Evolutionary conservation across 768 basidiomycete species (phyloP), one percentile per base, ranked within the genome.

Genomic region (Suillus weaverae): DNA sequence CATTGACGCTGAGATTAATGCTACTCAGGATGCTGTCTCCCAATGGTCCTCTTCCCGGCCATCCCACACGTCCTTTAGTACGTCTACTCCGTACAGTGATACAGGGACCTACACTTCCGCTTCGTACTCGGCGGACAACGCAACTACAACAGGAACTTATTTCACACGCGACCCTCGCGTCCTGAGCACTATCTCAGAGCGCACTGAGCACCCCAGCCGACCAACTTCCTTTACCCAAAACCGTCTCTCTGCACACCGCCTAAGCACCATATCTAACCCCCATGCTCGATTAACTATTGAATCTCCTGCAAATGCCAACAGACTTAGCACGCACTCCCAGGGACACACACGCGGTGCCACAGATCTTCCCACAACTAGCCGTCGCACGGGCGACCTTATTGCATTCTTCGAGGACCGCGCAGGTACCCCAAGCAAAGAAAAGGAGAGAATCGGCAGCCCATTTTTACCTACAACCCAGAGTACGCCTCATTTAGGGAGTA

Each of bases 151-250:
- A 76, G 82, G 1, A 81, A 76, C 59, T 69, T 73, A 43, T 70
- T 78, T 54, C 68, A 76, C 30, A 77, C 78, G 81, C 16, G 80
- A 80, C 53, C 84, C 86, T 11, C 76, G 80, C 32, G 73, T 81
- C 39, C 80, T 94, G 22, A 94, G 92, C 71, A 89, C 85, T 3
- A 94, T 94, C 65, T 85, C 91, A 4, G 92, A 94, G 73, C 84
- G 82, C 54, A 92, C 90, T 1, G 92, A 94, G 76, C 86, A 89
- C 2, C 76, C 78, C 0, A 84, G 89, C 0, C 86, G 90, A 35
- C 90, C 90, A 0, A 70, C 74, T 6, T 85, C 84, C 4, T 72
- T 77, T 41, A 66, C 57, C 57, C 57, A 59, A 26, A 59, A 59
- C 18, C 57, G 57, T 43, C 57, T 59, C 30, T 59, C 57, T 59